Evolutionary conservation across 352 stramenopile species (phyloP).

Genomic region (Phytophthora palmivora): DNA sequence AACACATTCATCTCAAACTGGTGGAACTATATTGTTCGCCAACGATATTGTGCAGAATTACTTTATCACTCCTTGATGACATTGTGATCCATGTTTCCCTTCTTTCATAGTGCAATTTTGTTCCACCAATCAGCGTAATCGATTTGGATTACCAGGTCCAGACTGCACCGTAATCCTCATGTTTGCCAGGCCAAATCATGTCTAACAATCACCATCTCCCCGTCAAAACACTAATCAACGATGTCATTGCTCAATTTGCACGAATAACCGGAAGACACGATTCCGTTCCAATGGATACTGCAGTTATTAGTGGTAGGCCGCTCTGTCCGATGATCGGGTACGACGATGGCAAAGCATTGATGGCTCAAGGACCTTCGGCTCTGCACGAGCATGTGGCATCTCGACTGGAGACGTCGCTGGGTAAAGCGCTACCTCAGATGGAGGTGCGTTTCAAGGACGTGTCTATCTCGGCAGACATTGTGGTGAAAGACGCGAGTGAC

Average conservation of each 20-base stretch:
- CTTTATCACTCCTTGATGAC: too few relatives aligned
- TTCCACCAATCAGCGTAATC: background rate
- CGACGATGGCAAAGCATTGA: constrained; percentile 9
- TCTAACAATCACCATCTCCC: background rate
- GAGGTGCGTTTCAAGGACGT: constrained; percentile 30
- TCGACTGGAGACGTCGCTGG: constrained; percentile 26
- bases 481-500: constrained; percentile 21
- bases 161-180: background rate
- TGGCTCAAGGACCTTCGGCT: constrained; percentile 9
- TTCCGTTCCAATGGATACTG: background rate
- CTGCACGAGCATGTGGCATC: constrained; percentile 15
- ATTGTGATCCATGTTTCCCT: too few relatives aligned
- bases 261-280: background rate
- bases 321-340: constrained; percentile 7
- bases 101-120: too few relatives aligned
- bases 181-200: background rate
- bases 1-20: too few relatives aligned
- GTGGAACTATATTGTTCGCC: too few relatives aligned
- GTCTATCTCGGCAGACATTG: constrained; percentile 28
- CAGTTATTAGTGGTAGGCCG: background rate
- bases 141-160: background rate
- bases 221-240: background rate
- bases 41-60: too few relatives aligned
- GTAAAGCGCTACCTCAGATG: constrained; percentile 41
- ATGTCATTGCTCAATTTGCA: background rate